A percentile compares a stretch with the other conserved stretches of the same genome.
phyloP scores from a whole-genome alignment of 1,139 yeast genomes.

The Pichia sp. region DNA sequence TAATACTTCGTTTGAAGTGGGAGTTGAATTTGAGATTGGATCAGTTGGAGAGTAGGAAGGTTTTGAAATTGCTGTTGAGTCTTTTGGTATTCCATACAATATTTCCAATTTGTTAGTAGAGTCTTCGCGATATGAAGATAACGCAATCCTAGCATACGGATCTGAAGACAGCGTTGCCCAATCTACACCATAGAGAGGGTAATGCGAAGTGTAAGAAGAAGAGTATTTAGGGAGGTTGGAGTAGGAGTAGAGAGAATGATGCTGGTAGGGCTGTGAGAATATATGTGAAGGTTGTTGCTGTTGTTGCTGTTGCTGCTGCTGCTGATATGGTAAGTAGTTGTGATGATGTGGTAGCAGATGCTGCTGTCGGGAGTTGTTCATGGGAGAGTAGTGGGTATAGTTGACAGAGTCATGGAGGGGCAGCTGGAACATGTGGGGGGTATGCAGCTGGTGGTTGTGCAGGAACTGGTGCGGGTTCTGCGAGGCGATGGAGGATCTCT shows the following conservation, averaged over 20 bases:
- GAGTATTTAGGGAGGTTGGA: constrained; percentile 18
- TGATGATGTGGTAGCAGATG: too few relatives aligned
- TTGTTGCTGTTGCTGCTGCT: neutral
- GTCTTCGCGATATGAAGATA: constrained; percentile 68
- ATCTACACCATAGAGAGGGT: constrained; percentile 61
- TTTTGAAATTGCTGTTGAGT: too few relatives aligned
- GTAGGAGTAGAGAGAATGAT: neutral
- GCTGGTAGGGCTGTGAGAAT: neutral
- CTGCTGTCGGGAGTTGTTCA: neutral
- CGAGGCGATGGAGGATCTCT: too few relatives aligned
- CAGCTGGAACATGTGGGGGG: too few relatives aligned
- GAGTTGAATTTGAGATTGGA: too few relatives aligned
- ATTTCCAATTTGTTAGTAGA: constrained; percentile 48
- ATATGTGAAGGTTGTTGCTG: neutral
- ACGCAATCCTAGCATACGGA: constrained; percentile 48
- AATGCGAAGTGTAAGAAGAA: constrained; percentile 51
- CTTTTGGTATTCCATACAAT: constrained; percentile 33
- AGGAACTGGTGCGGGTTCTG: too few relatives aligned
- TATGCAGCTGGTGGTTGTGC: too few relatives aligned
- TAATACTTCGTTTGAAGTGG: too few relatives aligned
- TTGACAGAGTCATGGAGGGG: too few relatives aligned
- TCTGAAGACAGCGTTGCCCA: constrained; percentile 43
- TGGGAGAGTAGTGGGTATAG: neutral
- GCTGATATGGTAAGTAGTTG: neutral
- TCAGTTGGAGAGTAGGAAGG: too few relatives aligned